These are phyloP conservation scores for Nicotiana sylvestris DNA, from an alignment of 257 asterid species.

Conservation along the genomic window DNA sequence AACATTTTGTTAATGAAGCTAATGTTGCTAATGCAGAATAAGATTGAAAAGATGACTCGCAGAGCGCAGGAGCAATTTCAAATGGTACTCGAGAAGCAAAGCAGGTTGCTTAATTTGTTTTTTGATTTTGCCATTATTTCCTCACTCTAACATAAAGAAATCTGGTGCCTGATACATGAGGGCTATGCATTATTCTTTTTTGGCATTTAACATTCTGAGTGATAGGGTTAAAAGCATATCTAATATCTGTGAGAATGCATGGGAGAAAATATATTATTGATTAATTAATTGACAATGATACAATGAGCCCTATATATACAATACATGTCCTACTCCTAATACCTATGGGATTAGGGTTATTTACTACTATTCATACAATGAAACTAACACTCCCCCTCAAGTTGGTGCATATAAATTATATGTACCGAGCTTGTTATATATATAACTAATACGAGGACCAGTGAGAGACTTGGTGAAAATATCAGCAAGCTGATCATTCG, in stretches of 20 bases:
- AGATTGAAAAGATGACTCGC: slow-evolving; percentile 89
- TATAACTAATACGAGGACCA: no score
- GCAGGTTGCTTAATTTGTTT: slow-evolving; percentile 55
- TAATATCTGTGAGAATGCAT: background rate
- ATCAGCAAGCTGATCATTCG: no score
- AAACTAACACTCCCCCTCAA: no score
- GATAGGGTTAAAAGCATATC: background rate
- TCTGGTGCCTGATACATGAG: background rate
- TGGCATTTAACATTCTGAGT: background rate
- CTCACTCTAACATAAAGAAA: background rate
- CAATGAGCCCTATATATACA: no score
- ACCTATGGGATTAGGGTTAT: no score
- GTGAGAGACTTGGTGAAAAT: no score
- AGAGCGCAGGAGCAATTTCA: slow-evolving; percentile 99
- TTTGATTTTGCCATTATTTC: background rate
- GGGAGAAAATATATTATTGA: no score
- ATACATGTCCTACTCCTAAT: no score
- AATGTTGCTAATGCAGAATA: slow-evolving; percentile 59
- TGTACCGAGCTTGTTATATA: no score
- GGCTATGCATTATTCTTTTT: background rate
- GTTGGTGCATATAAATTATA: no score
- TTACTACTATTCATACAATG: no score
- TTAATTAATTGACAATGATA: no score
- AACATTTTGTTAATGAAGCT: slow-evolving; percentile 28
- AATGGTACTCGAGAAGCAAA: slow-evolving; percentile 93